Base-by-base conservation (phyloP, 2,329 filamentous ascomycete species). In the Ophiostoma sp. region DNA sequence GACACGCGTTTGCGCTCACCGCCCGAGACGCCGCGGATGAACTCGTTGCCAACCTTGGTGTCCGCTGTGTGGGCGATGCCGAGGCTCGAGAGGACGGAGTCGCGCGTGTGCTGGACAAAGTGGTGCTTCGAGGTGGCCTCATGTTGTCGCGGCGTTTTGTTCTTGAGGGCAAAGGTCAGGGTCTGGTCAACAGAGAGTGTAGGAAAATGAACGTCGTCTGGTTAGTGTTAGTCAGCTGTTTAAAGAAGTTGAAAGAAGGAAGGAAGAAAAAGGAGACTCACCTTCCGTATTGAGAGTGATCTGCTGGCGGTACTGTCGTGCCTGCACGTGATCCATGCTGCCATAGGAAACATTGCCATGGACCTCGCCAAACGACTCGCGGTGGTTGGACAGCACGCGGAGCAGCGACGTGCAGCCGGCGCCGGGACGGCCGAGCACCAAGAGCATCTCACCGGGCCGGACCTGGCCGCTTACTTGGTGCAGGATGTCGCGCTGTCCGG, bases 331-430 rank as follows among this genome's bases (percentile, higher is more conserved):
- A 27, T 77, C 75, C 11, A 81, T 79, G 3, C 89, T 79, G 64
- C 92, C 89, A 14, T 95, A 82, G 73, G 84, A 87, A 73, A 96
- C 88, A 66, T 92, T 92, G 73, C 93, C 89, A 27, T 89, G 91
- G 78, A 96, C 91, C 70, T 92, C 92, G 4, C 91, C 86, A 73
- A 96, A 86, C 0, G 91, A 91, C 80, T 96, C 95, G 69, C 89
- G 82, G 72, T 92, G 85, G 74, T 93, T 93, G 41, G 88, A 86
- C 69, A 93, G 87, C 0, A 86, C 83, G 73, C 85, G 85, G 5
- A 96, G 81, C 71, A 96, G 88, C 1, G 92, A 96, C n/a, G 90
- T 92, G 77, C 92, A 96, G 67, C 90, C 90, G n/a, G 84, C 83
- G 49, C 85, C 85, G 2, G 89, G 89, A 68, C 89, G 89, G 16